Conservation (phyloP, 257 asterid genomes). For the Solanum chiquidenum region DNA sequence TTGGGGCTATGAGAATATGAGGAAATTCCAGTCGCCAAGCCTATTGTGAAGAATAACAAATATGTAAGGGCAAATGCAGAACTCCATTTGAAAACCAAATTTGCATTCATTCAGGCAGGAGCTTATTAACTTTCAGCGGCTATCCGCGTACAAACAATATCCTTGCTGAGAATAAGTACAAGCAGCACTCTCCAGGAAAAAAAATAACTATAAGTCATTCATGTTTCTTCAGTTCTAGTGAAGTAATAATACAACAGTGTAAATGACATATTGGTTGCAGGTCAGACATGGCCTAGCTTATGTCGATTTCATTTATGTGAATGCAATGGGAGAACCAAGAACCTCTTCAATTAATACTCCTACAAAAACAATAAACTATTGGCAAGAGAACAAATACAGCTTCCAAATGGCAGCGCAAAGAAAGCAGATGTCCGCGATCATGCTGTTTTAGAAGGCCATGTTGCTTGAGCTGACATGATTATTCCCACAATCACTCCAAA, state of each 20-base stretch:
- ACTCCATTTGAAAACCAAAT: neutral
- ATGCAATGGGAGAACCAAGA: neutral
- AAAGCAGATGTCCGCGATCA: neutral
- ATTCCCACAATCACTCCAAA: constrained; percentile 97
- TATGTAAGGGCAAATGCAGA: neutral
- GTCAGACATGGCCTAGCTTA: neutral
- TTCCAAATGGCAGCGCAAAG: neutral
- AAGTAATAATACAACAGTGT: neutral
- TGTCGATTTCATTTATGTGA: neutral
- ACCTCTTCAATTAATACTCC: neutral
- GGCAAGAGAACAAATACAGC: neutral
- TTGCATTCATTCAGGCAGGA: neutral
- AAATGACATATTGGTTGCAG: neutral
- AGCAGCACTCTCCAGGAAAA: neutral
- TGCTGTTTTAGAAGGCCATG: constrained; percentile 68
- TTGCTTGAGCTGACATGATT: constrained; percentile 98
- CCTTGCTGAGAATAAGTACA: neutral
- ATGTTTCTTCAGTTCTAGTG: neutral
- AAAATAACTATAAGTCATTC: neutral
- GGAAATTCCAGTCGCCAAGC: neutral
- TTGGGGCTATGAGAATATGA: neutral
- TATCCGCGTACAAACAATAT: neutral
- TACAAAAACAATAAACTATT: neutral
- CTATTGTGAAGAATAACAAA: neutral
- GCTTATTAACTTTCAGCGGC: neutral